Base-by-base conservation (phyloP, 2,329 filamentous ascomycete genomes). In the Phaeoacremonium minimum region DNA sequence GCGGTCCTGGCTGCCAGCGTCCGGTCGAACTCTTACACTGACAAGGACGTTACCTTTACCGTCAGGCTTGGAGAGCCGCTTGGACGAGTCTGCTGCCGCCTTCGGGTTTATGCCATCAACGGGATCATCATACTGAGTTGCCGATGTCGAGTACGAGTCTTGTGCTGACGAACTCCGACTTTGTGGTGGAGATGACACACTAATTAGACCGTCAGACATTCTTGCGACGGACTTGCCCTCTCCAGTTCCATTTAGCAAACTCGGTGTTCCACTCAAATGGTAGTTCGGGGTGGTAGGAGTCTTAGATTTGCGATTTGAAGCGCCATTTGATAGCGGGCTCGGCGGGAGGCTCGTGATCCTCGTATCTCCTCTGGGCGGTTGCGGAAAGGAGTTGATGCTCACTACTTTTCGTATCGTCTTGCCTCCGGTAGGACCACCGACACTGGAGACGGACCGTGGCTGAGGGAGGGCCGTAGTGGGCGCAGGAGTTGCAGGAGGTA, bases 11-110 rank as follows among this genome's bases (percentile, higher is more conserved):
- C 71, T 69, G 16, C 72, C 77, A 4, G 78, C 73, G 63, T 96
- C 90, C 18, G 93, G 93, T 19, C 93, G 79, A 29, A 97, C 90
- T 55, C 93, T 80, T 26, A 98, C 90, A 56, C 93, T 97, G 49
- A 98, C 91, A 43, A 97, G 64, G 12, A 98, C 91, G 54, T 98
- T 98, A 35, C 93, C 93, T 60, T 95, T 97, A 37, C 75, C 78
- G 51, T 96, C 89, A 3, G 60, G 51, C 49, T 79, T 73, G 38
- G 79, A 77, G 38, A 61, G 43, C 40, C 64, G 70, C 57, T 66
- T 80, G 45, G 64, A 67, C 5, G 54, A 45, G 17, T 52, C 44
- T 19, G 47, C 47, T 34, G 54, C 52, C 16, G 55, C 47, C 33
- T 53, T 60, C 12, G 56, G 45, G 18, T 60, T 57, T 3, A 60